Conservation (phyloP, 257 asterid species). For the Solanum habrochaites region DNA sequence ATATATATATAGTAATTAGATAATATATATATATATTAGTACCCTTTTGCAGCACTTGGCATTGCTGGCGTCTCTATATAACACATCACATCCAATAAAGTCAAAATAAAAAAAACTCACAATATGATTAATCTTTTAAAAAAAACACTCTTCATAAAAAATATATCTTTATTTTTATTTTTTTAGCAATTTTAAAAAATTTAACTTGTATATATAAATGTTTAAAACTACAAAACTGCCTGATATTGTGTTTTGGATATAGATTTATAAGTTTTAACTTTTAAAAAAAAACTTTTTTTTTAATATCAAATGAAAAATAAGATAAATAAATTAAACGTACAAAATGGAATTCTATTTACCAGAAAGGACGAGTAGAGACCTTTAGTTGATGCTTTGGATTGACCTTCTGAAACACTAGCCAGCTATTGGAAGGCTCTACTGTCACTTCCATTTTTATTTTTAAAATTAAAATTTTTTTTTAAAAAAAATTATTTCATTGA, state of each 20-base stretch:
- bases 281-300: no score
- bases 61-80: not conserved
- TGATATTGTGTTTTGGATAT: no score
- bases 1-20: not conserved
- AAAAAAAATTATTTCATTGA: no score
- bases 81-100: not conserved
- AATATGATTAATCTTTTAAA: not conserved
- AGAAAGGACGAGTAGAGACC: not conserved
- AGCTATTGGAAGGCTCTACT: not conserved
- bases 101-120: not conserved
- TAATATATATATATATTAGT: not conserved
- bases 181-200: no score
- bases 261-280: no score
- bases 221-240: no score
- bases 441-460: not conserved
- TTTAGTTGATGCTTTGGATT: not conserved
- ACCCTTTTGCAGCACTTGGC: not conserved
- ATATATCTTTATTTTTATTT: no score
- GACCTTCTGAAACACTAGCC: not conserved
- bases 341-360: not conserved
- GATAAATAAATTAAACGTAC: not conserved
- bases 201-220: no score
- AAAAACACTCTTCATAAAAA: no score
- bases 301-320: fast-evolving
- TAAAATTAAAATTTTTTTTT: fast-evolving